Base-by-base conservation (phyloP, 768 basidiomycete species). In the Serendipita sp. region DNA sequence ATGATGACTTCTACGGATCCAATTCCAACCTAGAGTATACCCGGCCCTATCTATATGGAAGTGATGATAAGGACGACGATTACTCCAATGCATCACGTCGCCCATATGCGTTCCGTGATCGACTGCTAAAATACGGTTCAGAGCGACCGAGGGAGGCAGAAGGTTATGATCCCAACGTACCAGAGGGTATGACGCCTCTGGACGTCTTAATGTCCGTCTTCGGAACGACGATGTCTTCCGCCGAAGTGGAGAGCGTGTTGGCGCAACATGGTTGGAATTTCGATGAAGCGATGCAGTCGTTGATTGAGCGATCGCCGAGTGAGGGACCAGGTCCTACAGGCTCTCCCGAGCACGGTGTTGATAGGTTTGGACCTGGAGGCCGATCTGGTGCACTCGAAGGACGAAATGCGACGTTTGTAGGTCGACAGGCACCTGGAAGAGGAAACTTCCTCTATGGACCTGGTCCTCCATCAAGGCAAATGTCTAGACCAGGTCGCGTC, bases 151-250 rank as follows among this genome's bases (percentile, higher is more conserved):
- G 65, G 26, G 73, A 76, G 58, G 69, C 73, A 63, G 81, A 82
- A 3, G 81, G 85, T 41, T 77, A 78, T 13, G 74, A 78, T 38
- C 80, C 81, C 34, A 76, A 82, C 73, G 79, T 90, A 60, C 88
- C 86, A 0, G 88, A 90, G 70, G 92, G 92, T 45, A 95, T 99
- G 91, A 95, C 95, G 0, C 96, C 96, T 0, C 87, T 99, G 68
- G 96, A 99, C 68, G 92, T 97, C 44, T 84, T 99, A 20, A 83
- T 82, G 70, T 92, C 90, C 44, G 90, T 99, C 42, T 99, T 99
- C 70, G 91, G 89, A 16, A 86, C 90, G 1, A 84, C 90, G 1
- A 79, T 99, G 9, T 85, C 93, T 0, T 85, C 91, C 2, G 86
- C 86, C 2, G 92, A 97, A 70, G 78, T 99, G 4, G 95, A 98